Percentiles rank a stretch among this genome's conserved stretches.
phyloP scores from a whole-genome alignment of 176 grass and related monocot species.

The Oryza brachyantha region DNA sequence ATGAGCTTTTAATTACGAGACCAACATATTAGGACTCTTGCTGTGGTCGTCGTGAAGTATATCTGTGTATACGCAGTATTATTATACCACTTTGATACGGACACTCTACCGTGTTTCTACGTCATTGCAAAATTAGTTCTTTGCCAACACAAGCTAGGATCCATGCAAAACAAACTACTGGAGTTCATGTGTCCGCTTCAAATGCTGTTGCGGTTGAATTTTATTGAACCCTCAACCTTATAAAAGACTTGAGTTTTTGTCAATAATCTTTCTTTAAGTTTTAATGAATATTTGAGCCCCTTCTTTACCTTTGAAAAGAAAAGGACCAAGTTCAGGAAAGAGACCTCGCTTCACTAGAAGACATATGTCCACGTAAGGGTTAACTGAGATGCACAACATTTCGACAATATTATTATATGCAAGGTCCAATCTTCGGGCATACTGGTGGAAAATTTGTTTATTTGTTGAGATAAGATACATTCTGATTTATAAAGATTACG shows the following conservation, averaged over 20 bases:
- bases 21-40: neutral
- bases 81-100: neutral
- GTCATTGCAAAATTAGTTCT: constrained; percentile 1
- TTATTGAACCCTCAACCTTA: neutral
- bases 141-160: constrained; percentile 7
- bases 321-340: neutral
- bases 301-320: neutral
- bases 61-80: neutral
- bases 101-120: constrained; percentile 3
- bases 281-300: neutral
- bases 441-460: constrained; percentile 14
- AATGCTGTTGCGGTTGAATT: constrained; percentile 2
- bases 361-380: neutral
- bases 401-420: neutral
- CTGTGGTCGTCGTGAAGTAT: neutral
- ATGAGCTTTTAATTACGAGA: neutral
- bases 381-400: neutral
- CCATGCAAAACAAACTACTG: neutral
- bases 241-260: neutral
- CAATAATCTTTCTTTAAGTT: neutral
- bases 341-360: neutral
- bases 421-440: neutral
- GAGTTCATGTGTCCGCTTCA: constrained; percentile 32
- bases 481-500: neutral
- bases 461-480: constrained; percentile 31